Base-by-base conservation (phyloP, 345 rosid species). In the Euphorbia lathyris region DNA sequence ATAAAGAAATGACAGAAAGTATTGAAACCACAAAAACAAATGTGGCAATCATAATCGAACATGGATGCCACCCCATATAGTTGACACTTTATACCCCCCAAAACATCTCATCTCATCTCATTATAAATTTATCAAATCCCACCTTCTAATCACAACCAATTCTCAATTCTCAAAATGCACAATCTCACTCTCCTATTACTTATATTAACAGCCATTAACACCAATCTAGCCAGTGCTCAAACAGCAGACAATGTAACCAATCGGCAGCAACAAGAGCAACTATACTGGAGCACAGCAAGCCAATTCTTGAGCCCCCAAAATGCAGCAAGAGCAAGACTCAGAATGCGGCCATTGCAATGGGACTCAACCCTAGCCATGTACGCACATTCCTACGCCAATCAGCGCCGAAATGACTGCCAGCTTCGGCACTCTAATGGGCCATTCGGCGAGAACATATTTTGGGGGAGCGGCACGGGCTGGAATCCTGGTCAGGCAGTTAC, bases 391-490 rank as follows among this genome's bases (percentile, higher is more conserved):
- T 93, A 90, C 70, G 90, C 97, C 1, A 76, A 78, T 69, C 86
- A 80, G 57, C 82, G 98, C 76, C 78, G 85, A 56, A 59, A 12
- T 8, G 98, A 93, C 79, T 93, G 98, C 47, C 82, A 79, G 0
- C 27, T 93, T 69, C 73, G 48, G 74, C 98, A 93, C 66, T 93
- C 98, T 0, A 86, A 89, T 2, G 97, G 98, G 0, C 86, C 90
- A 1, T 91, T 34, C 38, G 98, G 97, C 10, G 98, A 94, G 82
- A 94, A 91, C 72, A 80, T 87, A 26, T 94, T 61, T 19, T 88
- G 93, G 97, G 97, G 98, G 42, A 81, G 86, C 17, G 98, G 97
- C 4, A 69, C 87, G 0, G 58, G 71, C 22, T 91, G 90, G 92
- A 77, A 75, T 5, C 91, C 95, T 0, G 72, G 74, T 3, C 91